Conservation (phyloP, 202 grass and related monocot species). For the Panicum hallii region DNA sequence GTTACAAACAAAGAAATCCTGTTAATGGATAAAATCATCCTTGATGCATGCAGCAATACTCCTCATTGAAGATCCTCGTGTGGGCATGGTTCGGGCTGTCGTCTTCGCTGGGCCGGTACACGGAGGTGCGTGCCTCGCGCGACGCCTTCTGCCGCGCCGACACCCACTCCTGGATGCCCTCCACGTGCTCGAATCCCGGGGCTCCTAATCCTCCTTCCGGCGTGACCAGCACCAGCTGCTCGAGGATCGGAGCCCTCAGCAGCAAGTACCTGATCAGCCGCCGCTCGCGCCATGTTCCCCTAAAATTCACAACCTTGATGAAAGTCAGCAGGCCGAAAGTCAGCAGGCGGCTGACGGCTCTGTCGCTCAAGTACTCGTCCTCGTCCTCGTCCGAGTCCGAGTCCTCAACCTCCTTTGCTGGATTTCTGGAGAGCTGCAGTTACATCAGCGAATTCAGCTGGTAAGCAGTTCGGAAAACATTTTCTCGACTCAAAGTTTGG, state of each 20-base stretch:
- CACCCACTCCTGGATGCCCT: conserved; percentile 25
- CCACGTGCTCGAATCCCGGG: neutral
- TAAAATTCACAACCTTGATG: conserved; percentile 60
- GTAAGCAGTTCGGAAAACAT: neutral
- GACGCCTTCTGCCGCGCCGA: conserved; percentile 42
- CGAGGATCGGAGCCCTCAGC: conserved; percentile 44
- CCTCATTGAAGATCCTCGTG: neutral
- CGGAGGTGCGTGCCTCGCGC: neutral
- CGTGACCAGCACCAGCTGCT: conserved; percentile 56
- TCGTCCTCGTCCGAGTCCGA: too few species aligned
- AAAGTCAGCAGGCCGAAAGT: conserved; percentile 49
- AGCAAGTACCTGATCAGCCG: conserved; percentile 54
- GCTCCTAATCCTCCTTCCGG: neutral
- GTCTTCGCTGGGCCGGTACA: conserved; percentile 12
- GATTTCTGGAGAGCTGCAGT: conserved; percentile 35
- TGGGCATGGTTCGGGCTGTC: conserved; percentile 10
- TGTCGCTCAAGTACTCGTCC: too few species aligned
- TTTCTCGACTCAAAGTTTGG: neutral
- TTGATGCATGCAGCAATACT: neutral
- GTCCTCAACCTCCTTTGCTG: too few species aligned
- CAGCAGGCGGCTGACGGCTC: too few species aligned
- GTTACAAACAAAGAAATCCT: neutral
- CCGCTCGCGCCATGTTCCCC: conserved; percentile 42
- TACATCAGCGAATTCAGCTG: neutral
- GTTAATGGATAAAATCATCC: neutral